A percentile compares a stretch with the other conserved stretches of the same genome.
Evolutionary conservation across 2,329 filamentous ascomycete species (phyloP).

Genomic region (Alternaria viburni): DNA sequence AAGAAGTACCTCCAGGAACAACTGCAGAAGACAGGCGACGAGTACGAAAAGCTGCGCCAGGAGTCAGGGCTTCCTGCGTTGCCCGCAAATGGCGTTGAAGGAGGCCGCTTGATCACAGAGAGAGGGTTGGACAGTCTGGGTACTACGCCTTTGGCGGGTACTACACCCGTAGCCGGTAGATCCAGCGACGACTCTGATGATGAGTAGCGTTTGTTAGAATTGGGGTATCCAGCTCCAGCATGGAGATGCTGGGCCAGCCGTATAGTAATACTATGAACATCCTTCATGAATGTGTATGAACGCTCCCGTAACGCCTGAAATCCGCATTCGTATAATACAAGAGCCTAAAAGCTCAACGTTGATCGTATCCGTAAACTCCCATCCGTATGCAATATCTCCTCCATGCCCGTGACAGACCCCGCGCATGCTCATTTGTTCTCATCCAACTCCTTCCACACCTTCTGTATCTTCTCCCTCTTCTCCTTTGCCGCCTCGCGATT

Average conservation of each 20-base stretch:
- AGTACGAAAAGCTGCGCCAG: conserved; percentile 65
- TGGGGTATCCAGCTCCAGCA: background rate
- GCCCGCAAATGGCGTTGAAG: conserved; percentile 35
- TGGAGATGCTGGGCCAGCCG: background rate
- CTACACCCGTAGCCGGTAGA: conserved; percentile 36
- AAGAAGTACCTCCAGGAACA: conserved; percentile 82
- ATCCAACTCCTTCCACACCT: conserved; percentile 80
- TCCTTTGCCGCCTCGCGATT: conserved; percentile 74
- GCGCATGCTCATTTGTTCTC: conserved; percentile 59
- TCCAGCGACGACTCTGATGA: conserved; percentile 35
- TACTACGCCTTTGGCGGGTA: conserved; percentile 43
- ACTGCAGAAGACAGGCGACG: conserved; percentile 79
- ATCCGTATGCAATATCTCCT: background rate
- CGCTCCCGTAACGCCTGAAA: background rate
- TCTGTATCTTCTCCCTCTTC: conserved; percentile 76
- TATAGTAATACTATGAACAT: conserved; percentile 11
- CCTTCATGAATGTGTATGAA: background rate
- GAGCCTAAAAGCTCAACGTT: background rate
- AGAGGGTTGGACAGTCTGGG: conserved; percentile 47
- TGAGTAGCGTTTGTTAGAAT: conserved; percentile 27
- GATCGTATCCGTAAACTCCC: background rate
- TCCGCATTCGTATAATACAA: background rate
- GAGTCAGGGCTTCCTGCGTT: conserved; percentile 53
- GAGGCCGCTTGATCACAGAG: conserved; percentile 36
- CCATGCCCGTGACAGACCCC: too few relatives aligned